Conservation (phyloP, 768 basidiomycete species). For the Auricularia auricula-judae region DNA sequence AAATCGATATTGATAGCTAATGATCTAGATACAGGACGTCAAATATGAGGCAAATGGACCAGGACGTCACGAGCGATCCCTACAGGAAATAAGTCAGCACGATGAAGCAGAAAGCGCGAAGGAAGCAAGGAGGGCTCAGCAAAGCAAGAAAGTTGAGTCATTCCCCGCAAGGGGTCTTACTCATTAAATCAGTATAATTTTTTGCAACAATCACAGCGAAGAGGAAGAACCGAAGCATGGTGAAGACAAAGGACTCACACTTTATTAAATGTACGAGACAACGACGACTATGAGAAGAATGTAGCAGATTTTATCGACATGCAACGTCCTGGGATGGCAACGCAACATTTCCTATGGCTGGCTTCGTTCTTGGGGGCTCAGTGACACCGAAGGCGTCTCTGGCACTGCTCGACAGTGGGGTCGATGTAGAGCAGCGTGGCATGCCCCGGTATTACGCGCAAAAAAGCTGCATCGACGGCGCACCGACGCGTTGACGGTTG, state of each 20-base stretch:
- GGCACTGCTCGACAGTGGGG: neutral
- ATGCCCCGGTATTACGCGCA: neutral
- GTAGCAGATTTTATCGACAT: neutral
- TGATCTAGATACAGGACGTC: too few species aligned
- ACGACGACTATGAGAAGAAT: neutral
- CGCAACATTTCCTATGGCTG: conserved; percentile 1
- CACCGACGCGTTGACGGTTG: neutral
- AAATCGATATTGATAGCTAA: too few species aligned
- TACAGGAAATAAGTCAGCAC: too few species aligned
- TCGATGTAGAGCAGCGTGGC: conserved; percentile 1
- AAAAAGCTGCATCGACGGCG: neutral
- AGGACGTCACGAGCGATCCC: too few species aligned
- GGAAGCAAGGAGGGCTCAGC: neutral
- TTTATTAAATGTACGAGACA: neutral
- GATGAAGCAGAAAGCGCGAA: too few species aligned
- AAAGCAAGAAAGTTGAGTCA: neutral
- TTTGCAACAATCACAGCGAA: neutral
- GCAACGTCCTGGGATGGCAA: neutral
- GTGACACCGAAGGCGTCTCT: neutral
- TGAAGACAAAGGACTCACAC: neutral
- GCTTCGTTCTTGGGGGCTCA: neutral
- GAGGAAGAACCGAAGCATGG: neutral
- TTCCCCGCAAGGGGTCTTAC: neutral
- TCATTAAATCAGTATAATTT: conserved; percentile 3
- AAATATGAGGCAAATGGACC: too few species aligned